Percentiles rank a stretch among this genome's conserved stretches.
These are phyloP conservation scores for Mycena kentingensis DNA, from an alignment of 768 basidiomycete species.

Conservation along the genomic window DNA sequence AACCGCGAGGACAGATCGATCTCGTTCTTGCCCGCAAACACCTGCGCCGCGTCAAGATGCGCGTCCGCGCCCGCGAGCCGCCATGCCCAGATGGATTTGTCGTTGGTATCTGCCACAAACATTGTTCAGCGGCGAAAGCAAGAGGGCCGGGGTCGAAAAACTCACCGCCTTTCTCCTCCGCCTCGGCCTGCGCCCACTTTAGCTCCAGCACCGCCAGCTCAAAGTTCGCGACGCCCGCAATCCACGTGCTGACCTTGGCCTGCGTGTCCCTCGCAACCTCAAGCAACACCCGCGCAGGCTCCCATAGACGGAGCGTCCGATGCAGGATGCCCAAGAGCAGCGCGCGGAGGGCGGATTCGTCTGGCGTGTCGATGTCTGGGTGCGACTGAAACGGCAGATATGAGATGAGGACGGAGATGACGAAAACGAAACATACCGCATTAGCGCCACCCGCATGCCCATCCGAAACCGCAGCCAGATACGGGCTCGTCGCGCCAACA, in stretches of 20 bases:
- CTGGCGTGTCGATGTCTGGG: constrained; percentile 57
- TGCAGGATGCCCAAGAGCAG: constrained; percentile 70
- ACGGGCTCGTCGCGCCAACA: constrained; percentile 30
- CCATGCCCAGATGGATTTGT: constrained; percentile 49
- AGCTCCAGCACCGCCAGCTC: constrained; percentile 74
- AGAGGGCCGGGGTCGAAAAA: too few species aligned
- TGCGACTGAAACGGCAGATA: constrained; percentile 10
- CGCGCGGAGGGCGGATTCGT: constrained; percentile 69
- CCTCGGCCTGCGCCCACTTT: constrained; percentile 50
- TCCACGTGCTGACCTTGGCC: constrained; percentile 63
- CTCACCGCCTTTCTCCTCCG: too few species aligned
- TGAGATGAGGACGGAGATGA: constrained; percentile 7
- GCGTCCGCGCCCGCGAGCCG: constrained; percentile 50
- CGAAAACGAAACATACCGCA: neutral
- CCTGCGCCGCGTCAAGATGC: constrained; percentile 55
- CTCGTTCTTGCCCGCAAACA: constrained; percentile 47
- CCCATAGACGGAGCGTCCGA: constrained; percentile 53
- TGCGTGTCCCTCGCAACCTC: constrained; percentile 50
- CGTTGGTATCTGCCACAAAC: neutral
- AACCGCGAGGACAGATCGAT: constrained; percentile 68
- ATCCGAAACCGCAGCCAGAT: constrained; percentile 7
- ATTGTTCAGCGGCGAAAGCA: too few species aligned
- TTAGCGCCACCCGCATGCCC: constrained; percentile 4
- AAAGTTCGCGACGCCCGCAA: constrained; percentile 64
- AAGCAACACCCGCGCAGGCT: constrained; percentile 49